Conservation (phyloP, 352 stramenopile species). For the Ophiocytium majus region DNA sequence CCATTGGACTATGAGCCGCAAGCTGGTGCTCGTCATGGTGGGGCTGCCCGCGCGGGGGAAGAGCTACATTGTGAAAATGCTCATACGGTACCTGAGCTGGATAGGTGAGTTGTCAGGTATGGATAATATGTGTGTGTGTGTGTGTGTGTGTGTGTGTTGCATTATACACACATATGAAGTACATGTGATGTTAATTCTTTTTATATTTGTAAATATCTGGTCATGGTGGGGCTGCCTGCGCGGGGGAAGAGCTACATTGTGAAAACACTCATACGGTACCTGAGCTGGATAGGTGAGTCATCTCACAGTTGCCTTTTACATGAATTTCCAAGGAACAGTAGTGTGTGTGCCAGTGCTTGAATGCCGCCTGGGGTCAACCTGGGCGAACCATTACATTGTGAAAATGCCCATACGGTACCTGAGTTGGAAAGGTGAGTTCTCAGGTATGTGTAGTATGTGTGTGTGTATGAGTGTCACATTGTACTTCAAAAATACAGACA, state of each 20-base stretch:
- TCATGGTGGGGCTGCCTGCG: conserved; percentile 61
- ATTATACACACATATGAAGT: background rate
- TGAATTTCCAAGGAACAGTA: too few relatives aligned
- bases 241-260: conserved; percentile 64
- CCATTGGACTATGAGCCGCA: conserved; percentile 57
- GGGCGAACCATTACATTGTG: conserved; percentile 64
- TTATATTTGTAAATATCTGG: too few relatives aligned
- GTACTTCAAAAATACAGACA: background rate
- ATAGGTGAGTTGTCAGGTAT: conserved; percentile 43
- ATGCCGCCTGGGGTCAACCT: too few relatives aligned
- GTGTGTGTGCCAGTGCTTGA: too few relatives aligned
- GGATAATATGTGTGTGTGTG: background rate
- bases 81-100: conserved; percentile 63
- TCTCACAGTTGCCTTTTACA: too few relatives aligned
- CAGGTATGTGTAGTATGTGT: too few relatives aligned
- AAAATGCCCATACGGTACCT: conserved; percentile 64
- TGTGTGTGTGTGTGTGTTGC: too few relatives aligned
- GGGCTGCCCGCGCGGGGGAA: conserved; percentile 63
- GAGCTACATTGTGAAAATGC: conserved; percentile 65
- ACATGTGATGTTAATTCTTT: too few relatives aligned
- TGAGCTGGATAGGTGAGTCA: conserved; percentile 60
- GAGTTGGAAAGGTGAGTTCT: conserved; percentile 56
- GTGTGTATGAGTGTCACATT: too few relatives aligned
- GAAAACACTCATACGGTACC: conserved; percentile 63
- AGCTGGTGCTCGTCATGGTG: conserved; percentile 59